These are phyloP conservation scores for Leptosphaerulina australis DNA, from an alignment of 2,329 filamentous ascomycete genomes.

Conservation along the genomic window DNA sequence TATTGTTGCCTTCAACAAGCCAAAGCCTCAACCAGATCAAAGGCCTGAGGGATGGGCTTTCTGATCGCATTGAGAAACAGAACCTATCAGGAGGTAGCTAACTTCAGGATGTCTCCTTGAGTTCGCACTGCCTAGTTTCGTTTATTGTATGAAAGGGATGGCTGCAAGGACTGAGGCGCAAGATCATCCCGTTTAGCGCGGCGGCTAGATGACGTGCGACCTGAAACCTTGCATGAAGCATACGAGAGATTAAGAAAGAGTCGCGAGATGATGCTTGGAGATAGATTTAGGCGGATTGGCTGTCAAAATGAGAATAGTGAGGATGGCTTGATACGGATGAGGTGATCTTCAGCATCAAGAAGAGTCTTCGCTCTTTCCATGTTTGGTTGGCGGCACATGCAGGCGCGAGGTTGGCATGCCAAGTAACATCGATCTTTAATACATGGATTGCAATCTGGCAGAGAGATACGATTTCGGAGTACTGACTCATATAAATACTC, in stretches of 20 bases:
- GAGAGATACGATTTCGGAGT: background rate
- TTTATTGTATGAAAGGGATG: slow-evolving; percentile 14
- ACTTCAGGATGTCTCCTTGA: background rate
- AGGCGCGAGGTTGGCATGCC: slow-evolving; percentile 17
- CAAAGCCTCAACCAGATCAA: background rate
- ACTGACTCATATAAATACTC: background rate
- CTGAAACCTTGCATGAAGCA: slow-evolving; percentile 31
- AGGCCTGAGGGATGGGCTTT: background rate
- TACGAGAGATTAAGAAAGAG: slow-evolving; percentile 17
- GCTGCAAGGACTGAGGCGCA: slow-evolving; percentile 19
- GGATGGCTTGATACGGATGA: slow-evolving; percentile 3
- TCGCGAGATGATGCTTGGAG: slow-evolving; percentile 1
- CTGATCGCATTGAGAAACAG: background rate
- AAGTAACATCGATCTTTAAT: background rate
- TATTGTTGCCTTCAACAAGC: too few species aligned
- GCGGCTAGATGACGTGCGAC: slow-evolving; percentile 32
- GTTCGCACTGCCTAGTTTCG: background rate
- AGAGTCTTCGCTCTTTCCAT: slow-evolving; percentile 22
- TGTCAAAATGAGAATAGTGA: background rate
- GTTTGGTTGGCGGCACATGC: slow-evolving; percentile 25
- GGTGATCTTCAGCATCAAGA: slow-evolving; percentile 5
- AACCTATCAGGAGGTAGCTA: background rate
- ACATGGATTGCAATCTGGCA: background rate
- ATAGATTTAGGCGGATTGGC: background rate
- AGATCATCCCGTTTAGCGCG: slow-evolving; percentile 27